Conservation (phyloP, 129 eudicot genomes). For the Erigeron canadensis region DNA sequence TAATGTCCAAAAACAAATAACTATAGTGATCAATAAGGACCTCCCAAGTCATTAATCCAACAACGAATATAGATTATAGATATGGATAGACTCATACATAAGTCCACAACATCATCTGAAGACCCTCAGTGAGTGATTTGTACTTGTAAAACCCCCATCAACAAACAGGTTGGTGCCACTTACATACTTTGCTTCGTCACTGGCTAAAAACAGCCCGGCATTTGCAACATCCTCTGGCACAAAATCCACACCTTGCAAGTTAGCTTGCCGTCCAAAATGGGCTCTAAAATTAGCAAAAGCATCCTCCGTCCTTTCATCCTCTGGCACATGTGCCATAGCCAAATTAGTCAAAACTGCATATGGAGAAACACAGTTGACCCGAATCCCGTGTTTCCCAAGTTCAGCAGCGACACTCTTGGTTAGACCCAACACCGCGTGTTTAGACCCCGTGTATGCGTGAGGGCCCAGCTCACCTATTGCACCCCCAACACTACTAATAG, state of each 20-base stretch:
- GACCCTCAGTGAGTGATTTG: constrained; percentile 67
- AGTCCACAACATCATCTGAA: constrained; percentile 40
- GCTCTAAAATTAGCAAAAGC: constrained; percentile 48
- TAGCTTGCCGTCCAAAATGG: constrained; percentile 55
- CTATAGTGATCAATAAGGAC: too few relatives aligned
- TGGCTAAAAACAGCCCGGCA: constrained; percentile 77
- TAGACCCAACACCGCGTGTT: constrained; percentile 77
- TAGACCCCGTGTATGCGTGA: constrained; percentile 80
- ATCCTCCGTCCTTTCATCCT: constrained; percentile 66
- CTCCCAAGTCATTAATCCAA: too few relatives aligned
- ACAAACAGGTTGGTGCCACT: constrained; percentile 84
- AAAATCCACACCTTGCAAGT: constrained; percentile 82
- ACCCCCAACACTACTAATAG: constrained; percentile 61
- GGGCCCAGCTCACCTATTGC: constrained; percentile 68
- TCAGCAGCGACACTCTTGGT: constrained; percentile 91
- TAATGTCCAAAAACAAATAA: too few relatives aligned
- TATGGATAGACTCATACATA: background rate
- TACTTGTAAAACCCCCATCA: constrained; percentile 78
- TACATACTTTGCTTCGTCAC: constrained; percentile 81
- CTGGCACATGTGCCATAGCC: constrained; percentile 69
- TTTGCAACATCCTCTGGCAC: constrained; percentile 71
- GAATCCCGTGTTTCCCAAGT: constrained; percentile 71
- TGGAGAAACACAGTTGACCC: constrained; percentile 93
- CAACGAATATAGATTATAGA: too few relatives aligned
- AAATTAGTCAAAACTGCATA: constrained; percentile 66